A percentile compares a stretch with the other conserved stretches of the same genome.
Evolutionary conservation across 139 green algal genomes (phyloP).

Genomic region (Deuterostichococcus epilithicus): DNA sequence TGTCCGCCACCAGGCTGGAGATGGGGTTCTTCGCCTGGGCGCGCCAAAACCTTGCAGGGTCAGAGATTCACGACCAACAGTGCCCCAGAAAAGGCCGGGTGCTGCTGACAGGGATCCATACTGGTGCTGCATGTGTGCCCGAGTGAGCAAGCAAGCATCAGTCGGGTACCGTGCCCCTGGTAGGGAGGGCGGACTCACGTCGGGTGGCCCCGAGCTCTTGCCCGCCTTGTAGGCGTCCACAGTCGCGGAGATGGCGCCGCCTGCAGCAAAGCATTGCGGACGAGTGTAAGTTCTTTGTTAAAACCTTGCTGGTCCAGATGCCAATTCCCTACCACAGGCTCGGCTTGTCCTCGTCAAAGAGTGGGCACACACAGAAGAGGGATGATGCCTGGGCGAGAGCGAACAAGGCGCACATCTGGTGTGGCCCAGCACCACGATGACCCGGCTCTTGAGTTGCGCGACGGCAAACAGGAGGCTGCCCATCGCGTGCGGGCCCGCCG

Average conservation of each 20-base stretch:
- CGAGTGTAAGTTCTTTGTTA: too few relatives aligned
- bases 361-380: not conserved
- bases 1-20: not conserved
- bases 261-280: not conserved
- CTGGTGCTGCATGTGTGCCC: not conserved
- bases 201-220: not conserved
- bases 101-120: not conserved
- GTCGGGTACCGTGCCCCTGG: not conserved
- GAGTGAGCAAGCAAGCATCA: not conserved
- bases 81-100: not conserved
- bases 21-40: conserved; percentile 8
- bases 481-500: conserved; percentile 2
- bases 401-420: not conserved
- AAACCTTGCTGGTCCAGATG: not conserved
- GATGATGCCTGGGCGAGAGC: not conserved
- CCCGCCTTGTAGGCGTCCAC: not conserved
- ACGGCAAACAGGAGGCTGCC: conserved; percentile 11
- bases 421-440: conserved; percentile 24
- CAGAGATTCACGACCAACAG: not conserved
- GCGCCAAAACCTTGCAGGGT: too few relatives aligned
- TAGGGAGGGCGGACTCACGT: not conserved
- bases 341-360: not conserved
- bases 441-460: not conserved
- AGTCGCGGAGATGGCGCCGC: not conserved
- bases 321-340: too few relatives aligned